phyloP scores from a whole-genome alignment of 805 yeast species.

The Candida coquimbonensis region DNA sequence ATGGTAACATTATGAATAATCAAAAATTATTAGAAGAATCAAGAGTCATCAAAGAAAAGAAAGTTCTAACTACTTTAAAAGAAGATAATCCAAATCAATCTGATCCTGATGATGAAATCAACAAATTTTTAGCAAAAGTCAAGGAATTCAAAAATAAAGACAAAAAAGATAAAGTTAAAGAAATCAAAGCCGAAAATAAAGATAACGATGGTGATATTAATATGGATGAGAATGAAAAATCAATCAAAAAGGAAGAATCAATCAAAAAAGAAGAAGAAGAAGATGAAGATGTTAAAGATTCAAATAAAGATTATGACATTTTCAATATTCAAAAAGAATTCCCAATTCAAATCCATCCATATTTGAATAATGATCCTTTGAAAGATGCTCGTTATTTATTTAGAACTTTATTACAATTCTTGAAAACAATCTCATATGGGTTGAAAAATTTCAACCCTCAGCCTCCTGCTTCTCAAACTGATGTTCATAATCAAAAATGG shows the following conservation, averaged over 20 bases:
- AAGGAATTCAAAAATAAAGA: conserved; percentile 9
- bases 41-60: conserved; percentile 35
- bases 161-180: background rate
- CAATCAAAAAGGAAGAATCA: conserved; percentile 1
- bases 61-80: conserved; percentile 29
- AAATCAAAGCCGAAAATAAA: conserved; percentile 1
- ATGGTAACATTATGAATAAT: conserved; percentile 54
- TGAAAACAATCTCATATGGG: conserved; percentile 85
- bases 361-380: conserved; percentile 51
- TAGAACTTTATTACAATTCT: conserved; percentile 81
- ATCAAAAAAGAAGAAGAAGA: background rate
- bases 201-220: conserved; percentile 26
- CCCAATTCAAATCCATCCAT: conserved; percentile 54
- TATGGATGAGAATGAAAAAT: conserved; percentile 16
- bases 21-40: conserved; percentile 47
- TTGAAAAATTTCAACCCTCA: conserved; percentile 86
- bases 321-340: conserved; percentile 39
- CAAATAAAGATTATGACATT: conserved; percentile 26
- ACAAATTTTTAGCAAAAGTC: conserved; percentile 22
- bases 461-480: conserved; percentile 44
- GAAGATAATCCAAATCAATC: conserved; percentile 23
- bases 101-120: conserved; percentile 33
- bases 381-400: conserved; percentile 86
- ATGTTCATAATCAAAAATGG: conserved; percentile 57
- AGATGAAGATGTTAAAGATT: conserved; percentile 8